Evolutionary conservation across 257 asterid species (phyloP).

Genomic region (Plantago elongata): DNA sequence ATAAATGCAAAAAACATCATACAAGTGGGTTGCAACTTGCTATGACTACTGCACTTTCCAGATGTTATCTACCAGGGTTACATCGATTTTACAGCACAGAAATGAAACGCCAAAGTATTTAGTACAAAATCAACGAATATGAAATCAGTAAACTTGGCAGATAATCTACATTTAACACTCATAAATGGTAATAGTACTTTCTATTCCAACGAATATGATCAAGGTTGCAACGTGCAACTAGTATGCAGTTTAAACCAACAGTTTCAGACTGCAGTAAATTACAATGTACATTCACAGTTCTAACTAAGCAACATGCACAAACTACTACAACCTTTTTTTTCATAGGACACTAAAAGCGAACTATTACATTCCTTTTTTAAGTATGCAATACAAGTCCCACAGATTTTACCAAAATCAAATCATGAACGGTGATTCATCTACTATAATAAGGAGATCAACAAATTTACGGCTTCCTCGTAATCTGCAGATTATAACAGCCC

Average conservation of each 20-base stretch:
- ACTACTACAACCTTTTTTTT: conserved; percentile 8
- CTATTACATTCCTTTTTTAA: conserved; percentile 21
- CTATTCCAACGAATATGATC: background rate
- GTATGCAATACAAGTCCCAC: conserved; percentile 19
- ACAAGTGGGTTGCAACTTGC: no score
- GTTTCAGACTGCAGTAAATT: conserved; percentile 1
- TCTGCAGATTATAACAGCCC: conserved; percentile 26
- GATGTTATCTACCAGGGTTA: no score
- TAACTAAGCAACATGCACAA: background rate
- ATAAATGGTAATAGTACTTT: background rate
- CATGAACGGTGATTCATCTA: conserved; percentile 16
- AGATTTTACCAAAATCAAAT: conserved; percentile 20
- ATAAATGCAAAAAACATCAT: no score
- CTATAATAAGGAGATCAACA: conserved; percentile 21
- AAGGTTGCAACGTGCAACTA: background rate
- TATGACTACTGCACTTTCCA: no score
- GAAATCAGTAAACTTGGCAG: background rate
- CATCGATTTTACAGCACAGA: no score
- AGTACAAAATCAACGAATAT: background rate
- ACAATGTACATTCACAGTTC: conserved; percentile 7
- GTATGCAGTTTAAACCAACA: background rate
- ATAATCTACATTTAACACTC: background rate
- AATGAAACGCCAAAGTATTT: no score
- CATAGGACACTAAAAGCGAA: conserved; percentile 6
- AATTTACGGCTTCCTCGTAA: conserved; percentile 29